Evolutionary conservation across 2,329 filamentous ascomycete species (phyloP).

Genomic region (Akanthomyces uredinophilus): DNA sequence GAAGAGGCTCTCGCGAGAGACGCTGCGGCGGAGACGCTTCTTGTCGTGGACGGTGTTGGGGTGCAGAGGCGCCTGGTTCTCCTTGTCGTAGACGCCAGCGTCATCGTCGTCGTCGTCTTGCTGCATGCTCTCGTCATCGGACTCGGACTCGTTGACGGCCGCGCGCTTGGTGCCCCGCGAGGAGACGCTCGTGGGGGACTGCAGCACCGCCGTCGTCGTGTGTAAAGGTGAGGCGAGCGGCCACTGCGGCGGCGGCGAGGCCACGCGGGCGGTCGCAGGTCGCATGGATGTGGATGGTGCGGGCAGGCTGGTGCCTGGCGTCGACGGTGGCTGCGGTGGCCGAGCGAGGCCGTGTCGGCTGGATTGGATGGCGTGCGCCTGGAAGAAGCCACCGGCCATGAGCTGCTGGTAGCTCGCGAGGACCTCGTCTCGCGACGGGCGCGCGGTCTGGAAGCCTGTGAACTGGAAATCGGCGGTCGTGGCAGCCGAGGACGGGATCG

Average conservation of each 20-base stretch:
- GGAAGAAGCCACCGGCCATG: constrained; percentile 54
- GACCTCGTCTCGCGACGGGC: constrained; percentile 44
- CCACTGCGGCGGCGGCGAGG: constrained; percentile 18
- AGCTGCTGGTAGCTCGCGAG: constrained; percentile 52
- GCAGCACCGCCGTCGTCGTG: constrained; percentile 20
- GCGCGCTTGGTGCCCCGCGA: constrained; percentile 49
- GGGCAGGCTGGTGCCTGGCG: constrained; percentile 10
- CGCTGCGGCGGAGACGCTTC: constrained; percentile 51
- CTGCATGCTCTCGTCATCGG: constrained; percentile 20
- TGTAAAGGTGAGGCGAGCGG: constrained; percentile 21
- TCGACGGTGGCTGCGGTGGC: background rate
- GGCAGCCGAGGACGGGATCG: background rate
- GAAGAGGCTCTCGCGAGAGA: constrained; percentile 38
- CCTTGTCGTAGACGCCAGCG: constrained; percentile 3
- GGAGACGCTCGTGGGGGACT: constrained; percentile 30
- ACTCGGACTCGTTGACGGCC: constrained; percentile 34
- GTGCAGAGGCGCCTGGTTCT: constrained; percentile 20
- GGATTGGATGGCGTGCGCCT: constrained; percentile 52
- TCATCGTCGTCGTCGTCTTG: constrained; percentile 17
- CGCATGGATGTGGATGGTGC: constrained; percentile 10
- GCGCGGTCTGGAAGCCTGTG: constrained; percentile 19
- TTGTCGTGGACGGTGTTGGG: constrained; percentile 32
- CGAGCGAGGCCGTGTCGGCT: constrained; percentile 39
- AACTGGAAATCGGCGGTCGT: background rate
- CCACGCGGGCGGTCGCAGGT: constrained; percentile 11